Base-by-base conservation (phyloP, 2,329 filamentous ascomycete genomes). In the Colletotrichum tabaci region DNA sequence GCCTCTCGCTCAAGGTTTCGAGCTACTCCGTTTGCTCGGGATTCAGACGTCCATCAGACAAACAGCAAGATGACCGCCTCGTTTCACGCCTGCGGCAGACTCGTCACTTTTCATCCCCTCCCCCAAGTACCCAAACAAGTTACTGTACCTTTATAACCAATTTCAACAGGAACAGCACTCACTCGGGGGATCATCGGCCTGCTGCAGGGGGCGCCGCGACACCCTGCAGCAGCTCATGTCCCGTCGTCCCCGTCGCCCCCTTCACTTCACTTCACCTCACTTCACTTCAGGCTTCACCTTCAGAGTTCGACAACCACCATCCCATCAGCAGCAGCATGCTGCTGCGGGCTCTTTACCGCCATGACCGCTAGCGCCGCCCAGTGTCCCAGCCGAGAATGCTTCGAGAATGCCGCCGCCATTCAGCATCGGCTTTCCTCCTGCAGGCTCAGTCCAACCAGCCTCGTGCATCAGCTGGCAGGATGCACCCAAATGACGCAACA, bases 21-120 rank as follows among this genome's bases (percentile, higher is more conserved):
- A 16, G 50, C 47, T 50, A 61, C 47, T 56, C 35, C 57, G 52
- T 62, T 62, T 63, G 44, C 40, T 42, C 30, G 44, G 38, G 55
- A 67, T 50, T 46, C 64, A 50, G 47, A 42, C 65, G 18, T 71
- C 65, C 58, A 53, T 71, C 57, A 38, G 58, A 68, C 68, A 71
- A 66, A 60, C 67, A 55, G 47, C 18, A n/a, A 53, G 26, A 63
- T 60, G 64, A 35, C 21, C 52, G 23, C 68, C 12, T 40, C 68
- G 64, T 68, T 71, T 71, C 68, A 71, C 61, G 65, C 58, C 65
- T 68, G 65, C 68, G 67, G 46, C 58, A 71, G 68, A n/a, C 68
- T 68, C 58, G 58, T 67, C 64, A 62, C 52, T 57, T 50, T 23
- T 52, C 55, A 9, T 50, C 57, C 18, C 6, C 30, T n/a, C n/a